A percentile compares a stretch with the other conserved stretches of the same genome.
Evolutionary conservation across 306 rosid genomes (phyloP).

Genomic region (Cucurbita ficifolia): DNA sequence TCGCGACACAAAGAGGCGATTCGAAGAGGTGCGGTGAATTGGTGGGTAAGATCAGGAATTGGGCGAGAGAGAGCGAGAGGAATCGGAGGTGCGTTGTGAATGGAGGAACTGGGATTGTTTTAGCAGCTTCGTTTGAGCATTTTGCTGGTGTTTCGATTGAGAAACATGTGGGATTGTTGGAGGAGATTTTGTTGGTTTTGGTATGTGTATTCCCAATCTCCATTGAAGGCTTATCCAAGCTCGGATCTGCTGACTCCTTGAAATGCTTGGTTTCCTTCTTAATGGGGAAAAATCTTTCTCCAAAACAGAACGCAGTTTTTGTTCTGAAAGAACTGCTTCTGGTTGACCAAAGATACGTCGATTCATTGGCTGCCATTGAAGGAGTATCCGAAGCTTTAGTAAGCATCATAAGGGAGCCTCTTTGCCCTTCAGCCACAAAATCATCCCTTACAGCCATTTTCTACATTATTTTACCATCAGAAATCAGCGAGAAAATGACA

Average conservation of each 20-base stretch:
- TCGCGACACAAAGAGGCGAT: conserved; percentile 22
- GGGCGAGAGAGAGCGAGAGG: conserved; percentile 80
- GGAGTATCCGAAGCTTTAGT: conserved; percentile 48
- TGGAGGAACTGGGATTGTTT: conserved; percentile 23
- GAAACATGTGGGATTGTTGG: conserved; percentile 19
- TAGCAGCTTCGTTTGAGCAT: conserved; percentile 30
- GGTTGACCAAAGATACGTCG: conserved; percentile 15
- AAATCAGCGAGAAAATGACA: conserved; percentile 2
- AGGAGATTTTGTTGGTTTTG: conserved; percentile 38
- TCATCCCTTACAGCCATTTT: conserved; percentile 45
- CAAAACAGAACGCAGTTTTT: conserved; percentile 40
- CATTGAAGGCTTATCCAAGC: conserved; percentile 25
- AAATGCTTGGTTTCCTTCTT: conserved; percentile 32
- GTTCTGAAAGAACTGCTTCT: conserved; percentile 36
- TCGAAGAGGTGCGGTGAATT: conserved; percentile 22
- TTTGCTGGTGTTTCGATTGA: conserved; percentile 28
- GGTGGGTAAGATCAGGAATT: conserved; percentile 41
- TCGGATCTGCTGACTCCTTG: conserved; percentile 33
- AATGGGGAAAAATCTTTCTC: conserved; percentile 31
- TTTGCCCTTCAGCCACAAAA: conserved; percentile 32
- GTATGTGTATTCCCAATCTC: conserved; percentile 35
- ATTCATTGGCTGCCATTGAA: conserved; percentile 23
- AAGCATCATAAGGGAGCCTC: conserved; percentile 29
- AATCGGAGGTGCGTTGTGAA: conserved; percentile 38
- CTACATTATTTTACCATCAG: conserved; percentile 30